phyloP scores from a whole-genome alignment of 148 eudicot species.

The Suaeda aralocaspica region DNA sequence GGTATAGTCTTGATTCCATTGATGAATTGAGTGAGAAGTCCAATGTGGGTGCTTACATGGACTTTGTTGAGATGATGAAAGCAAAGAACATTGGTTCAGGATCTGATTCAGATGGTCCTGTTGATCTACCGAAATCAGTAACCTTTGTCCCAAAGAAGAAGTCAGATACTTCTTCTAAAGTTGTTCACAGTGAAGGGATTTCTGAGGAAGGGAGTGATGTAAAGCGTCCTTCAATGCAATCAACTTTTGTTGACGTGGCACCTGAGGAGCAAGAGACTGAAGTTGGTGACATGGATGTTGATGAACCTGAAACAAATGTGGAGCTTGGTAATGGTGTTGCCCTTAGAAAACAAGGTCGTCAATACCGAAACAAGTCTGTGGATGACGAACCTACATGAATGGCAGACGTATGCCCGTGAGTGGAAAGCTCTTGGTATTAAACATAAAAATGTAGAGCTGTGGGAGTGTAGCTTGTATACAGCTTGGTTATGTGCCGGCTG shows the following conservation, averaged over 20 bases:
- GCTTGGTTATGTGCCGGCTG: neutral
- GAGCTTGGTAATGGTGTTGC: slow-evolving; percentile 8
- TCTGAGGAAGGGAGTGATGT: slow-evolving; percentile 16
- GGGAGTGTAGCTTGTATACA: neutral
- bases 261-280: slow-evolving; percentile 25
- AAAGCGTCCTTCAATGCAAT: slow-evolving; percentile 14
- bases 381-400: slow-evolving; percentile 32
- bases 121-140: slow-evolving; percentile 31
- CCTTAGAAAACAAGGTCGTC: slow-evolving; percentile 32
- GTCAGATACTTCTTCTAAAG: slow-evolving; percentile 20
- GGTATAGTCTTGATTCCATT: slow-evolving; percentile 40
- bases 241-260: slow-evolving; percentile 24
- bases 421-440: neutral
- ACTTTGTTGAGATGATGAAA: slow-evolving; percentile 22
- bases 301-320: slow-evolving; percentile 23
- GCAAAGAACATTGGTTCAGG: slow-evolving; percentile 13
- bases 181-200: slow-evolving; percentile 12
- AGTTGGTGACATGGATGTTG: slow-evolving; percentile 34
- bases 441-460: neutral
- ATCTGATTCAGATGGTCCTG: slow-evolving; percentile 14
- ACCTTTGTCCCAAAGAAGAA: slow-evolving; percentile 44
- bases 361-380: slow-evolving; percentile 36
- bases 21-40: slow-evolving; percentile 28
- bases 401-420: neutral
- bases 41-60: slow-evolving; percentile 24